Evolutionary conservation across 768 basidiomycete genomes (phyloP).

Genomic region (Tremella fuciformis): DNA sequence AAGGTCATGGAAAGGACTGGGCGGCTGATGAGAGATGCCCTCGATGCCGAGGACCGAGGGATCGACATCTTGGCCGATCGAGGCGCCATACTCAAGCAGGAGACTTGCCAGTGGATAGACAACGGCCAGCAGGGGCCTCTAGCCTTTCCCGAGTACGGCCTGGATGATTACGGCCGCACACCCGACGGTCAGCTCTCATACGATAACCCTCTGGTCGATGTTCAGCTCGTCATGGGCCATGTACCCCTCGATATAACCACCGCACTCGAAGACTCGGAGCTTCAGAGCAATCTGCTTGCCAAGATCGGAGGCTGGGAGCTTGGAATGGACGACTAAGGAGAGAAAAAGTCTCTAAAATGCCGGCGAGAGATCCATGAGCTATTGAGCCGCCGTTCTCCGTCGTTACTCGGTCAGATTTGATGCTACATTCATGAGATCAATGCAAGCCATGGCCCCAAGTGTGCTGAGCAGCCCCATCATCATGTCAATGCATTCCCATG

Average conservation of each 20-base stretch:
- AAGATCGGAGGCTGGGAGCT: not conserved
- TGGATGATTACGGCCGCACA: slow-evolving; percentile 3
- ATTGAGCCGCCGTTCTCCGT: not conserved
- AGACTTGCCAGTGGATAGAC: not conserved
- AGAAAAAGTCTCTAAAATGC: not conserved
- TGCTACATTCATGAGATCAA: too few species aligned
- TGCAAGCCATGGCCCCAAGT: too few species aligned
- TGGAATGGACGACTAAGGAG: not conserved
- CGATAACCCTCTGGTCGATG: not conserved
- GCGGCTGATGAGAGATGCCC: too few species aligned
- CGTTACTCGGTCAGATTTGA: too few species aligned
- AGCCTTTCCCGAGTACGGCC: not conserved
- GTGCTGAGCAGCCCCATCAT: too few species aligned
- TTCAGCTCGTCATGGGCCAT: not conserved
- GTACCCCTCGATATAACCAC: not conserved
- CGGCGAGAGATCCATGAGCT: not conserved
- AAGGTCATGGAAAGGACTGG: not conserved
- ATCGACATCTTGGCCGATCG: not conserved
- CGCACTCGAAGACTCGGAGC: not conserved
- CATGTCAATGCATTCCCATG: too few species aligned
- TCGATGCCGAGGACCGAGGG: not conserved
- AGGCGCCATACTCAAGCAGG: not conserved
- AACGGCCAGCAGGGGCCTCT: not conserved
- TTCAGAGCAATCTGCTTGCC: not conserved
- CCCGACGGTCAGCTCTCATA: not conserved